These are phyloP conservation scores for Lablab purpureus DNA, from an alignment of 306 rosid genomes.

Conservation along the genomic window DNA sequence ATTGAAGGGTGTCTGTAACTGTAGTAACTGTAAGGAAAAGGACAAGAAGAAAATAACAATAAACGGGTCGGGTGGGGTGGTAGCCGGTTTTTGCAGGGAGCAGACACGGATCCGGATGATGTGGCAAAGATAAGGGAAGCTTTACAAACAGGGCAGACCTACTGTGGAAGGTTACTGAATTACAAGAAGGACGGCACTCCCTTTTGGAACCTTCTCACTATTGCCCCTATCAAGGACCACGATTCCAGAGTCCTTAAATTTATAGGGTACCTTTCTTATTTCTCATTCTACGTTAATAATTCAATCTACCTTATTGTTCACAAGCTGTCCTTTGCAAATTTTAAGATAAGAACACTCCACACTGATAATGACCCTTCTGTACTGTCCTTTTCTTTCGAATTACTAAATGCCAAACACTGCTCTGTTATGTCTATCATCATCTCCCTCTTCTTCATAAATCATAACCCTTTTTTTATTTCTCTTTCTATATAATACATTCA, in stretches of 20 bases:
- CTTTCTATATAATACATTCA: no score
- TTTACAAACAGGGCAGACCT: slow-evolving; percentile 56
- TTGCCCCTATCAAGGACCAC: slow-evolving; percentile 87
- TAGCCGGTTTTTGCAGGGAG: slow-evolving; percentile 96
- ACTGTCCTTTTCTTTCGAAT: slow-evolving; percentile 31
- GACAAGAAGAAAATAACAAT: slow-evolving; percentile 22
- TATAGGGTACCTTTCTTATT: slow-evolving; percentile 49
- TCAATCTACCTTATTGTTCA: no score
- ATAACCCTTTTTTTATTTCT: no score
- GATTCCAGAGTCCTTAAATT: slow-evolving; percentile 77
- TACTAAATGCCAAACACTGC: not conserved
- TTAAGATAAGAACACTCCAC: slow-evolving; percentile 27
- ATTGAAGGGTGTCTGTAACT: not conserved
- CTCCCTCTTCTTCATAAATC: no score
- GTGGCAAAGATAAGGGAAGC: slow-evolving; percentile 87
- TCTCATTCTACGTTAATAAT: no score
- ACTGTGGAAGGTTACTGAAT: slow-evolving; percentile 89
- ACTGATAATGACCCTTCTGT: slow-evolving; percentile 4
- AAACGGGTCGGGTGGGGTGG: slow-evolving; percentile 38
- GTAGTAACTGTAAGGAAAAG: slow-evolving; percentile 45
- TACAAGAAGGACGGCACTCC: slow-evolving; percentile 98
- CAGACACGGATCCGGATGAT: slow-evolving; percentile 80
- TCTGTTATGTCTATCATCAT: not conserved
- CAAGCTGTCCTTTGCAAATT: not conserved
- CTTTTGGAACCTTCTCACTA: slow-evolving; percentile 93